Percentiles rank a stretch among this genome's conserved stretches.
phyloP scores from a whole-genome alignment of 2,329 filamentous ascomycete genomes.

The Stylonectria norvegica region DNA sequence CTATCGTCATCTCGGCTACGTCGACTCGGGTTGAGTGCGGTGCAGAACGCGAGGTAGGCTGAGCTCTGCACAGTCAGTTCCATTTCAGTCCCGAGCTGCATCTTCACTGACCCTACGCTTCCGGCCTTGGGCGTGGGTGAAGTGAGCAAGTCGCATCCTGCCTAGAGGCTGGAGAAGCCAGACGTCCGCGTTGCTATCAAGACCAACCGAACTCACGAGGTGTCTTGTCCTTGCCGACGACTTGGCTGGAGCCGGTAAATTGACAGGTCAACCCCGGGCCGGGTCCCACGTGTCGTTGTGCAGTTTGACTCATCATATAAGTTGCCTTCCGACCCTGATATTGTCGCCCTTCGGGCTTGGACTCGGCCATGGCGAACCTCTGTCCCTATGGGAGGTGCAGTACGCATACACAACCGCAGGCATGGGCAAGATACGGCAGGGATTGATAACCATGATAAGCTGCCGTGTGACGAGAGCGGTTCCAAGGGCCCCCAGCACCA shows the following conservation, averaged over 20 bases:
- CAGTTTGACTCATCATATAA: constrained; percentile 25
- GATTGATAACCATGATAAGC: neutral
- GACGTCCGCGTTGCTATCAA: constrained; percentile 13
- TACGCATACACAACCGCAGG: neutral
- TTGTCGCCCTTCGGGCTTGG: neutral
- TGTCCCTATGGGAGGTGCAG: neutral
- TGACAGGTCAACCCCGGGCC: constrained; percentile 25
- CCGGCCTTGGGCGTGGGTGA: neutral
- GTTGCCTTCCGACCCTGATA: constrained; percentile 11
- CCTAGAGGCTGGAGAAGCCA: constrained; percentile 18
- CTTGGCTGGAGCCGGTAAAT: constrained; percentile 2
- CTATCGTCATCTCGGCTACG: constrained; percentile 11
- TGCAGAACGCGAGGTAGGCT: constrained; percentile 19
- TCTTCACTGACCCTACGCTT: neutral
- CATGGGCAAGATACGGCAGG: neutral
- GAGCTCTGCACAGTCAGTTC: constrained; percentile 16
- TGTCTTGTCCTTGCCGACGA: constrained; percentile 9
- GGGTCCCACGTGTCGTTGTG: constrained; percentile 27
- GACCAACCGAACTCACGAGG: constrained; percentile 2
- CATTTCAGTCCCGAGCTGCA: constrained; percentile 7
- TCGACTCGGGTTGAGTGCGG: constrained; percentile 17
- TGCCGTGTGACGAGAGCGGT: neutral
- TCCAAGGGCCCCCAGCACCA: constrained; percentile 3
- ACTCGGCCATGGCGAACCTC: no score
- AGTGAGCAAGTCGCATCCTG: constrained; percentile 7